Conservation (phyloP, 2,329 filamentous ascomycete species). For the Colletotrichum destructivum region DNA sequence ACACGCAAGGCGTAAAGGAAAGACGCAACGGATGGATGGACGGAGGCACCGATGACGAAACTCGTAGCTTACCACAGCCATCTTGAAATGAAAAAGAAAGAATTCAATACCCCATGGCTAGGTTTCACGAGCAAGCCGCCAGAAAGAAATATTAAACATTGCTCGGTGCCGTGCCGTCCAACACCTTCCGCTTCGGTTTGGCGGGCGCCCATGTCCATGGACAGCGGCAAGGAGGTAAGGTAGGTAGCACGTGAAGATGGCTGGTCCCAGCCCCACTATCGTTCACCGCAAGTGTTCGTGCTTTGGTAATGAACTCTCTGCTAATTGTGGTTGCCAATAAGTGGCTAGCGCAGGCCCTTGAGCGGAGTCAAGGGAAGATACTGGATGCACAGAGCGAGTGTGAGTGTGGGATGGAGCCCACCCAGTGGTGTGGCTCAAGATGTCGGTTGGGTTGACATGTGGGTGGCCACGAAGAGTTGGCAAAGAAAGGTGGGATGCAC, state of each 20-base stretch:
- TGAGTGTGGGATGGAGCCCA: background rate
- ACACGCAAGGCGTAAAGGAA: conserved; percentile 33
- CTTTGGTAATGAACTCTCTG: conserved; percentile 12
- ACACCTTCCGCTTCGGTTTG: background rate
- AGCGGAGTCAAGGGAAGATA: background rate
- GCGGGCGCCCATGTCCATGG: background rate
- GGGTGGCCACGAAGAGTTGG: too few relatives aligned
- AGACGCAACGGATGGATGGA: conserved; percentile 32
- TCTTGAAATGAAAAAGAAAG: conserved; percentile 30
- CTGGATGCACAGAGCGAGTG: background rate
- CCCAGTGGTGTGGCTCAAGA: conserved; percentile 22
- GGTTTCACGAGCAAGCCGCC: background rate
- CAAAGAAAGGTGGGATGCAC: background rate
- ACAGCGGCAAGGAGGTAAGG: background rate
- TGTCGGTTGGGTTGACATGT: background rate
- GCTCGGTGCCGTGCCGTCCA: background rate
- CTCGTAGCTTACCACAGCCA: conserved; percentile 33
- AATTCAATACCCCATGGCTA: conserved; percentile 1
- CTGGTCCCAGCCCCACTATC: conserved; percentile 12
- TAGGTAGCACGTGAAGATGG: background rate
- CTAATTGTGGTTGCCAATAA: background rate
- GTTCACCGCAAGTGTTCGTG: conserved; percentile 17
- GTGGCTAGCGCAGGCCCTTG: conserved; percentile 1
- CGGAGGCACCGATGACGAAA: conserved; percentile 37
- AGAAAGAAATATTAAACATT: background rate